Evolutionary conservation across 305 asterid species (phyloP), one percentile per base, ranked within the genome.

Genomic region (Plantago lanceolata): DNA sequence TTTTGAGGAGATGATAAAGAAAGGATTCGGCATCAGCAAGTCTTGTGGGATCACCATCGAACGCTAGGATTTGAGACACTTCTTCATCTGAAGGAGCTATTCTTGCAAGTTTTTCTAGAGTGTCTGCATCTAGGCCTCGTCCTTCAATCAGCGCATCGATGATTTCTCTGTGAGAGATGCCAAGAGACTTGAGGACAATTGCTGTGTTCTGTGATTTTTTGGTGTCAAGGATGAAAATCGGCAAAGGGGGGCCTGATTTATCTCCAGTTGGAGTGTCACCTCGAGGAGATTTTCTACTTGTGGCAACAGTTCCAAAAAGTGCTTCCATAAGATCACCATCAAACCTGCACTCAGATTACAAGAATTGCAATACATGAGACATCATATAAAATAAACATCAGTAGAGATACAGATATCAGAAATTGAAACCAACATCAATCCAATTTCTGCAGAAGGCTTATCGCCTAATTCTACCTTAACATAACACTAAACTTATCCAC

Each of bases 281-380:
- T 69, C 73, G 68, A 0, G 96, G 95, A 0, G 99, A 85, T 65
- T 82, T 90, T 73, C 85, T 69, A 76, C 85, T 85, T 8, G 83
- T 81, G 4, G 97, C 97, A 0, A 94, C 96, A 37, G 63, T 79
- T 13, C 99, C 99, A 63, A 88, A 94, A 19, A 94, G 89, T 7
- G 97, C 95, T 79, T 94, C 99, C 97, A 94, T 90, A 21, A 90
- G 86, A 74, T 88, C 89, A 61, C 86, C 99, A 71, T 94, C 96
- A 71, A 90, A 86, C 78, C 97, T 94, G 79, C 11, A 17, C 13
- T 40, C 4, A 15, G 48, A 59, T 31, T 8, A 59, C 20, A 31
- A 9, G 33, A 6, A 13, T 7, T 0, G 13, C 19, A 31, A 16
- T 44, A n/a, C 19, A 29, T 33, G 1, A 57, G 28, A 57, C 17